Percentiles rank a stretch among this genome's conserved stretches.
Evolutionary conservation across 2,329 filamentous ascomycete genomes (phyloP).

Genomic region (Colletotrichum zoysiae): DNA sequence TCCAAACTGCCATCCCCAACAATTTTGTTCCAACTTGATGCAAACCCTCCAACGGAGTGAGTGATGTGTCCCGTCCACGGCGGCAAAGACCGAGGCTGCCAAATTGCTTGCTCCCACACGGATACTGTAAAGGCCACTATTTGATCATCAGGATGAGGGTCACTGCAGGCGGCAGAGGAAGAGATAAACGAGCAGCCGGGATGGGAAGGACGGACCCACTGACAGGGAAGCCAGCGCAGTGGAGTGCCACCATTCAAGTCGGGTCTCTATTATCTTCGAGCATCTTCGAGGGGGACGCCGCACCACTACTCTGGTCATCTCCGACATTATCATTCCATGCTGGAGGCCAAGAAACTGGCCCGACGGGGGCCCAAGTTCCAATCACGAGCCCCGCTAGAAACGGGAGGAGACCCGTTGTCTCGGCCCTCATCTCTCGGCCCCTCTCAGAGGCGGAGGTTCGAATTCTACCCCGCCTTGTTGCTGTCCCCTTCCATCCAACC

Average conservation of each 20-base stretch:
- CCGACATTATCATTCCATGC: background rate
- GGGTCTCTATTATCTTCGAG: no score
- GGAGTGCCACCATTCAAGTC: background rate
- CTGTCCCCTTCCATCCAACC: no score
- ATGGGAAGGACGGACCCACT: constrained; percentile 15
- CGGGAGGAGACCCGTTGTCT: background rate
- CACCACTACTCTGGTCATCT: background rate
- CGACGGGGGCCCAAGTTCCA: background rate
- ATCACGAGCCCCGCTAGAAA: background rate
- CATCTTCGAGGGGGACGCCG: background rate
- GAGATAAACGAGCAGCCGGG: constrained; percentile 13
- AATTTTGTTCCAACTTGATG: no score
- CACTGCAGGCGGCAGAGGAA: constrained; percentile 5
- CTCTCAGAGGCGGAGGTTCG: no score
- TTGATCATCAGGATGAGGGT: background rate
- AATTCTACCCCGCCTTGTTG: background rate
- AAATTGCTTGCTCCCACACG: no score
- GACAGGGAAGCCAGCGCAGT: background rate
- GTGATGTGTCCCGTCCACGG: no score
- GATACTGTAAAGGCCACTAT: no score
- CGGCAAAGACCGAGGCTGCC: no score
- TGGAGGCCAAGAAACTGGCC: background rate
- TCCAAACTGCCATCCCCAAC: background rate
- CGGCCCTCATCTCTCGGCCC: background rate
- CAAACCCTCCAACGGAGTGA: no score